Evolutionary conservation across 371 early-diverging fungal species (phyloP), one percentile per base, ranked within the genome.

Genomic region (Mucor sp.): DNA sequence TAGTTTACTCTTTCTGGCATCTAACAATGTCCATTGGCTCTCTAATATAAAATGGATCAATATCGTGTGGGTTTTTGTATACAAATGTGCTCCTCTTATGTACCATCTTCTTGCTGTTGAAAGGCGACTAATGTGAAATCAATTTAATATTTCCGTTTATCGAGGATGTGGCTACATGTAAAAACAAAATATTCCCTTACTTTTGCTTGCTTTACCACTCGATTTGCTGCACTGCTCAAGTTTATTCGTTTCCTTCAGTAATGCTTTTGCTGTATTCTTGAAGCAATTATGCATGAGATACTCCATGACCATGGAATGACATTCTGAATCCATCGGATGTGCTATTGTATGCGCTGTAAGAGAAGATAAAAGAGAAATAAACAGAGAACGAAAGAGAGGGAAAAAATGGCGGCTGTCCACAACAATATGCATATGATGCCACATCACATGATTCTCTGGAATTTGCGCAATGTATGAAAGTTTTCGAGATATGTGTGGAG

Each of bases 281-380:
- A 82, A 89, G 65, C 87, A 87, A 41, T 85, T 79, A 69, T 89
- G 86, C 17, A 89, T 61, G 11, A 89, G 75, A 44, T 89, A 89
- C 58, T 89, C 82, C 44, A 74, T 68, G 9, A 81, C 65, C 41
- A 80, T 63, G 17, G 67, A 56, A 43, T 74, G 70, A 53, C 78
- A 77, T 28, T 72, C 62, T 21, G 58, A 43, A n/a, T 78, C 57
- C 72, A 67, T 70, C 33, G 19, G 37, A 11, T 44, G n/a, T 30
- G 2, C 30, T 30, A 30, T 19, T 47, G 17, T 47, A 19, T 47
- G 47, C 21, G 21, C 17, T 19, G 5, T 1, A 5, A 44, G n/a
- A 6, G 19, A 19, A 44, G 7, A 50, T 21, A 50, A 60, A 32
- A 63, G 44, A 15, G 44, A 50, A 41, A 50, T 28, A 63, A 30